phyloP scores from a whole-genome alignment of 495 filamentous ascomycete species.

The Pseudoneurospora amorphoporcata region DNA sequence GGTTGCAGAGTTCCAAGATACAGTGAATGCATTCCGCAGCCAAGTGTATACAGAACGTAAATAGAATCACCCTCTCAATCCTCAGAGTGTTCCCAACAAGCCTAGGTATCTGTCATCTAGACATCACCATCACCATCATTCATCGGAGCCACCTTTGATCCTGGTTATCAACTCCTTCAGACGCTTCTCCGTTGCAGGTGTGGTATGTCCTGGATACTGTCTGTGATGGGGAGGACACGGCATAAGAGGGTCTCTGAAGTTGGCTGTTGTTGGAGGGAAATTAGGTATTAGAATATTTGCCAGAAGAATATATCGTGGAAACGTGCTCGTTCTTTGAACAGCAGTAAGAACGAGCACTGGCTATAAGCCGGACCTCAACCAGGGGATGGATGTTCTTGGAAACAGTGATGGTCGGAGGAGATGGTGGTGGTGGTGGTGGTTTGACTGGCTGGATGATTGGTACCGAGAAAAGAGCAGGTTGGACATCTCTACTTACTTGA shows the following conservation, averaged over 20 bases:
- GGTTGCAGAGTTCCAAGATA: background rate
- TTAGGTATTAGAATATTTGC: background rate
- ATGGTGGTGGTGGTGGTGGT: background rate
- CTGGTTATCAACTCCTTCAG: constrained; percentile 23
- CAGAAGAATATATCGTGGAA: background rate
- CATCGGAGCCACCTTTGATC: constrained; percentile 10
- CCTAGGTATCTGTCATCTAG: background rate
- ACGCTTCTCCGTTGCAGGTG: constrained; percentile 22
- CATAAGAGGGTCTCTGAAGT: constrained; percentile 32
- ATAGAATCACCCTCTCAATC: background rate
- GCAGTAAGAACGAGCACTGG: background rate
- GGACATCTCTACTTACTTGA: constrained; percentile 21
- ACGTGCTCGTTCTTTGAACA: background rate
- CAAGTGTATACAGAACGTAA: background rate
- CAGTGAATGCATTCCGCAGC: background rate
- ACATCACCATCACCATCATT: background rate
- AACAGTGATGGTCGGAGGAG: background rate
- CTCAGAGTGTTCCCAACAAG: background rate
- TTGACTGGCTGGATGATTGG: background rate
- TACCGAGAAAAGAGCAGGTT: background rate
- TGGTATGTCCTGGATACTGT: constrained; percentile 25
- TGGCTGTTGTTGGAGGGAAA: constrained; percentile 12
- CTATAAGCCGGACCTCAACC: background rate
- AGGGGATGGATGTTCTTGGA: background rate
- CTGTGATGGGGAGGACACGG: constrained; percentile 19